Evolutionary conservation across 805 yeast genomes (phyloP).

Genomic region (Ogataea salicorniae): DNA sequence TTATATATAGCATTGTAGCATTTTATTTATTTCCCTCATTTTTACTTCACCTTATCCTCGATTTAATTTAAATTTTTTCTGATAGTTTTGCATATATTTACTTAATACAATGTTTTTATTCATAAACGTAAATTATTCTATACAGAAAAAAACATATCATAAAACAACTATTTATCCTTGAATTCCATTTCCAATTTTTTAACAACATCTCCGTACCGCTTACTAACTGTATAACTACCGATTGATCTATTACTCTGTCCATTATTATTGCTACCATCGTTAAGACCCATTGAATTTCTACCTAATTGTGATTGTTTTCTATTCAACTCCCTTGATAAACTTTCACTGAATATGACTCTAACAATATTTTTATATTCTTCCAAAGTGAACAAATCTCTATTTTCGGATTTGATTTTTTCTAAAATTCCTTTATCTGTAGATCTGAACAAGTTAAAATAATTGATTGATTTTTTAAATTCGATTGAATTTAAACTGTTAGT

Average conservation of each 20-base stretch:
- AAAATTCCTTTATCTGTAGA: conserved; percentile 42
- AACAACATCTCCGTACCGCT: conserved; percentile 21
- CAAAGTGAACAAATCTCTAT: conserved; percentile 25
- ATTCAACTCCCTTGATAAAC: conserved; percentile 7
- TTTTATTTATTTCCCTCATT: not conserved
- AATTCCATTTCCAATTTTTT: conserved; percentile 14
- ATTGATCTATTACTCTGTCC: conserved; percentile 15
- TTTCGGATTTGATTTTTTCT: conserved; percentile 29
- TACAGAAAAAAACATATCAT: too few relatives aligned
- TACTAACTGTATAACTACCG: conserved; percentile 22
- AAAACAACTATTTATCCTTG: not conserved
- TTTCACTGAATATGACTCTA: conserved; percentile 45
- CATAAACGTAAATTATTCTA: not conserved
- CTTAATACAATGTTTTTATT: not conserved
- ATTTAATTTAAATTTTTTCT: not conserved
- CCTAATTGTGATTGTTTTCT: too few relatives aligned
- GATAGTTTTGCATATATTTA: not conserved
- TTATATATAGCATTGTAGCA: too few relatives aligned
- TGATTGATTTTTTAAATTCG: conserved; percentile 46
- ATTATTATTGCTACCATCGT: conserved; percentile 1
- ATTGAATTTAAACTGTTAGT: conserved; percentile 42
- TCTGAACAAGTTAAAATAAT: conserved; percentile 54
- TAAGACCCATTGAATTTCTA: too few relatives aligned
- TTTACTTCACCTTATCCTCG: not conserved
- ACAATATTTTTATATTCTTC: conserved; percentile 48